Evolutionary conservation across 345 rosid genomes (phyloP).

Genomic region (Sapria himalayana): DNA sequence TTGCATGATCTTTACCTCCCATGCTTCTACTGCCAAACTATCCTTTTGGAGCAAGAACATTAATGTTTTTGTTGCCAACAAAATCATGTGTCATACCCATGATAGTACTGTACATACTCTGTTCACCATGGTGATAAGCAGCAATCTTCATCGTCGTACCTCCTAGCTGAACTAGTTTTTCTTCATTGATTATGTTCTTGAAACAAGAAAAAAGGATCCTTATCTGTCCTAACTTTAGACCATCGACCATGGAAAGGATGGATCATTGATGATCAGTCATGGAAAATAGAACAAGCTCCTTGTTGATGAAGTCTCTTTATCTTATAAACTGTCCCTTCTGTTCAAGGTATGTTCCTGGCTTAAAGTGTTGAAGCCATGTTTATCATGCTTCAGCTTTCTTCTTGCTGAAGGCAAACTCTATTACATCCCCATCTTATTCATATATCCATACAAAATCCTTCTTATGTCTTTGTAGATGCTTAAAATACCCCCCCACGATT

Average conservation of each 20-base stretch:
- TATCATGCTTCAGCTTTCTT: conserved; percentile 93
- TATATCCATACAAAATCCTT: conserved; percentile 71
- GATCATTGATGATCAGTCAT: conserved; percentile 96
- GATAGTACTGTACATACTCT: conserved; percentile 65
- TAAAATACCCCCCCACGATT: conserved; percentile 64
- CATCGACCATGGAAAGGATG: conserved; percentile 92
- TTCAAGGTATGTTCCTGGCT: conserved; percentile 89
- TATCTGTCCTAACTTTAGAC: conserved; percentile 97
- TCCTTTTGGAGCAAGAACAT: conserved; percentile 59
- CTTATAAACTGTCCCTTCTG: conserved; percentile 36
- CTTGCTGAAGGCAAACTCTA: conserved; percentile 95
- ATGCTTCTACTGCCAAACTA: conserved; percentile 71
- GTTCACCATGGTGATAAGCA: conserved; percentile 96
- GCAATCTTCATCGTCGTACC: conserved; percentile 82
- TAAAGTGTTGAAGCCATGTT: conserved; percentile 69
- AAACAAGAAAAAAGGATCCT: conserved; percentile 77
- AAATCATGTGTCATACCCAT: conserved; percentile 96
- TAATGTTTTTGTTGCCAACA: conserved; percentile 92
- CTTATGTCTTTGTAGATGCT: conserved; percentile 33
- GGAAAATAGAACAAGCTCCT: conserved; percentile 88
- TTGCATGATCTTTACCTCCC: conserved; percentile 97
- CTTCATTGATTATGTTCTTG: conserved; percentile 56
- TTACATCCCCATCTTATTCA: conserved; percentile 75
- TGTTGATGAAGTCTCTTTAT: conserved; percentile 82
- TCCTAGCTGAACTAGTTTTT: conserved; percentile 60